Base-by-base conservation (phyloP, 768 basidiomycete species). In the Macrolepiota fuliginosa region DNA sequence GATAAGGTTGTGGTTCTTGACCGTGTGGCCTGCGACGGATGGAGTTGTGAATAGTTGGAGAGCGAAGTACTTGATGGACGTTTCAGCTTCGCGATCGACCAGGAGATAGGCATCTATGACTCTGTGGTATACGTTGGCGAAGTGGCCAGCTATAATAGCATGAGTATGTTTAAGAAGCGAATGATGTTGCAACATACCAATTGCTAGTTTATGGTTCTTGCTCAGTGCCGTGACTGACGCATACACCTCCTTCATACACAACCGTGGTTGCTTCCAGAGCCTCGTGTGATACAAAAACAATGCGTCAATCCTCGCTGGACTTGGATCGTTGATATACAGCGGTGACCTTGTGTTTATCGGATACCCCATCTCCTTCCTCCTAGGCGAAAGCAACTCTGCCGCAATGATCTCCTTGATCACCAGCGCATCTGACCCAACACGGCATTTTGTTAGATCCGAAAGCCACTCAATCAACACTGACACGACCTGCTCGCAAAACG, bases 41-140 rank as follows among this genome's bases (percentile, higher is more conserved):
- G 95, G 95, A 0, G 94, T 90, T 0, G 95, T 94, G 77, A 97
- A 97, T 36, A 98, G 82, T 69, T 97, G 94, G 4, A 96, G 80
- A 15, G 93, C 91, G 64, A 96, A 92, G 70, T 94, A 94, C 69
- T 96, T 91, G 78, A 98, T 90, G 15, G 92, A 95, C 6, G 93
- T 94, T 71, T 99, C 97, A 0, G 92, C 90, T 71, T 99, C 96
- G 12, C 96, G 85, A 67, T 98, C 97, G 22, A 91, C 85, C 49
- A 96, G 85, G 9, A 98, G 86, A 74, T 96, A 98, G 1, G 93
- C 86, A 66, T 96, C 92, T 66, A 96, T 90, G 53, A 98, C 80
- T 6, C 88, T 83, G 60, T 89, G 89, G 74, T 98, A 99, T 10
- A 93, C 86, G 56, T 82, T 83, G 0, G 92, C 89, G 71, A 95